Evolutionary conservation across 129 eudicot species (phyloP), one percentile per base, ranked within the genome.

Genomic region (Calendula officinalis): DNA sequence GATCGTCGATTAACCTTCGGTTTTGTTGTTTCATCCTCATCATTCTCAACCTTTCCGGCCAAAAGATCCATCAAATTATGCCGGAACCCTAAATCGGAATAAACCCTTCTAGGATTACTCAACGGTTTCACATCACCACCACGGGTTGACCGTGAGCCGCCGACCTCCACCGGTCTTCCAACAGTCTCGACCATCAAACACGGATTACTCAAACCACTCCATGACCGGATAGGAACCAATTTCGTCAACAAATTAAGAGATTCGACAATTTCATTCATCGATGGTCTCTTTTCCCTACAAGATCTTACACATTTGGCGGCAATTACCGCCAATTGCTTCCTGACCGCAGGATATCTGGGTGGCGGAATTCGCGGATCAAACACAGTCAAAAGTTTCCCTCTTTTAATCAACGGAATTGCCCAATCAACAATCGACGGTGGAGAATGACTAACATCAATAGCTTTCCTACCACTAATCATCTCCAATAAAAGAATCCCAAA

Each of bases 371-470:
- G 71, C 6, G 90, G 94, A 58, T 89, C 97, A 14, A 64, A 85
- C 37, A 89, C 65, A 38, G 62, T 44, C 61, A 74, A 48, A 56
- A 83, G 66, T 47, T 81, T 89, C 51, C 94, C 90, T 72, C 78
- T 89, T 61, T 81, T 78, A 10, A 89, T 79, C 78, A 89, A 60
- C 4, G 97, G 97, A 71, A 89, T 81, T 33, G 97, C 97, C 94
- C 97, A 89, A 83, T 89, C 97, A 6, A 89, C 87, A 22, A 89
- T 76, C 3, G 97, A 85, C 45, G 97, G 97, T 0, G 94, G 97
- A 9, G 97, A 89, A 65, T 85, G 66, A 39, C 78, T 84, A 17
- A 89, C 78, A 50, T 89, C 97, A 32, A 89, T 83, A 1, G 97
- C 94, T 71, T 89, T 89, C 27, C 97, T 73, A 7, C 97, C 97